Evolutionary conservation across 352 stramenopile genomes (phyloP), one percentile per base, ranked within the genome.

Genomic region (Phytophthora uliginosa): DNA sequence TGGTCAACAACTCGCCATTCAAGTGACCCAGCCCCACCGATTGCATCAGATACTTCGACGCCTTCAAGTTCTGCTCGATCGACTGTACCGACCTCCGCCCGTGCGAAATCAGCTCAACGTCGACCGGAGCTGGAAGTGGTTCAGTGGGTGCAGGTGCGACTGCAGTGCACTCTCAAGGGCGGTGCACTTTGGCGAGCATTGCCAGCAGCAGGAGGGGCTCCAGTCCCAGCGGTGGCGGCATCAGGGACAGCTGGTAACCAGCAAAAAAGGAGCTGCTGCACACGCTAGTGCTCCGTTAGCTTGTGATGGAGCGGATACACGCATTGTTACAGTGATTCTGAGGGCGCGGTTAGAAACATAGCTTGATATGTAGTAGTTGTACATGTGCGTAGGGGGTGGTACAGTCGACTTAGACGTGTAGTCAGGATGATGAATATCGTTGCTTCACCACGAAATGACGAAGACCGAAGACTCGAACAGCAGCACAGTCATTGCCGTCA

Each of bases 1-100:
- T 20, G 86, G 81, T 0, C 83, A 93, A 59, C 83, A 95, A 54
- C 26, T 88, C 9, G 71, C 70, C 0, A 68, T 97, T 18, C 70
- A 84, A 15, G 72, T 96, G 5, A 86, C 71, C 73, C 79, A 24
- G 13, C 22, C n/a, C 24, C 52, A 13, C 12, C 47, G 31, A 51
- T 47, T 1, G 53, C 36, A 22, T 62, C 63, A 24, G 55, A 73
- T 9, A 48, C 36, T 9, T 15, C 34, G 7, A 51, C 57, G 17
- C 10, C 40, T 17, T 53, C 64, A 10, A 58, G 20, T 59, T 71
- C 59, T 47, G 34, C 36, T 57, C 54, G 62, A 24, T 31, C 38
- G 17, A 48, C 45, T 59, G 60, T 24, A 3, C 48, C 15, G 7
- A 33, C 13, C 7, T 36, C 48, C 51, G 33, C 45, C 26, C 31